Evolutionary conservation across 768 basidiomycete genomes (phyloP).

Genomic region (Leucosporidium yakuticum): DNA sequence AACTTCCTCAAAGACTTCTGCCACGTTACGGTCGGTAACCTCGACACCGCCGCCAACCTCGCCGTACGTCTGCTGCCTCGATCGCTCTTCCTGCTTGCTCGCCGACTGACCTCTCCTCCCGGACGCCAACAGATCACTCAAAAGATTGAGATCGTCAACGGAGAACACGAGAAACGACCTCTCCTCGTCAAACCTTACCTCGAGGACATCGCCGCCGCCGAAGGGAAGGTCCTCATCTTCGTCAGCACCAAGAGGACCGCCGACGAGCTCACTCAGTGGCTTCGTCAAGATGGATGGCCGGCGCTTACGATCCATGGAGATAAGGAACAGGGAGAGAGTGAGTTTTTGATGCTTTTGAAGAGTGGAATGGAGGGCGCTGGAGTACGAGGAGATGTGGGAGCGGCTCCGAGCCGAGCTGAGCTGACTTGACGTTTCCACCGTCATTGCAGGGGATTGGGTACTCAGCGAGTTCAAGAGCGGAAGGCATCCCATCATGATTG

Average conservation of each 20-base stretch:
- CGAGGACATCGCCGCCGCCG: conserved; percentile 86
- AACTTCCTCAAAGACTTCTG: conserved; percentile 96
- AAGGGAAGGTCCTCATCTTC: conserved; percentile 96
- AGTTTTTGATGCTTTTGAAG: too few species aligned
- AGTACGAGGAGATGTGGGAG: neutral
- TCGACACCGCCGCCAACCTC: conserved; percentile 97
- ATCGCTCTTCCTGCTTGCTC: conserved; percentile 54
- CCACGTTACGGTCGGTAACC: conserved; percentile 97
- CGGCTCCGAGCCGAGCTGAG: neutral
- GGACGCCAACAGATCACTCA: conserved; percentile 99
- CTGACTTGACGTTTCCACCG: neutral
- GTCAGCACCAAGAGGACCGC: conserved; percentile 94
- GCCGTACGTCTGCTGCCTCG: conserved; percentile 95
- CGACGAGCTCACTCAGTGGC: conserved; percentile 93
- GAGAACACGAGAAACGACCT: conserved; percentile 81
- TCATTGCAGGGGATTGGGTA: conserved; percentile 75
- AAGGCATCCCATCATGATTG: conserved; percentile 90
- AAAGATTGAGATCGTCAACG: conserved; percentile 91
- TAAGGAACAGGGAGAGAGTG: conserved; percentile 96
- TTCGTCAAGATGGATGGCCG: conserved; percentile 96
- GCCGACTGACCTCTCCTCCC: conserved; percentile 96
- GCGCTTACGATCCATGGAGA: conserved; percentile 97
- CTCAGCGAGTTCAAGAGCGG: conserved; percentile 95
- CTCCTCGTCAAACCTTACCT: conserved; percentile 71
- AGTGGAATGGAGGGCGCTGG: too few species aligned